Base-by-base conservation (phyloP, 2,329 filamentous ascomycete genomes). In the Ophiostoma sp. region DNA sequence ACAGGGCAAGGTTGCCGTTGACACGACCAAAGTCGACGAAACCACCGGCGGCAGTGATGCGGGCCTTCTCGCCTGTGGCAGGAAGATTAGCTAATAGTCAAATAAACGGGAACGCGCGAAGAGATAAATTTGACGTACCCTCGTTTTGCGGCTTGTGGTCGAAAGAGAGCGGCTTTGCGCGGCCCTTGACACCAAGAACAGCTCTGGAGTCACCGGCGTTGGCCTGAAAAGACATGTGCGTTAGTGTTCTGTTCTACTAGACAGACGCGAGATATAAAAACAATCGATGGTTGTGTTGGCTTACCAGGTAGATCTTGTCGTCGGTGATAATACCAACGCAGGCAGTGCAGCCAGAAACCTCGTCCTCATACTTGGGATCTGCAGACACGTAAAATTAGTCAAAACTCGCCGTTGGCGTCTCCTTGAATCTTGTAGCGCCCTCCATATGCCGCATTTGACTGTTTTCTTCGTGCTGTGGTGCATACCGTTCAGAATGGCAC, bases 61-160 rank as follows among this genome's bases (percentile, higher is more conserved):
- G 88, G 73, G 93, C 93, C 81, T 97, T 98, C 81, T 99, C 95
- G 77, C 88, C 92, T 97, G 74, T 74, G 69, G 27, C 73, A 67
- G 62, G 69, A 27, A 27, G 27, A 42, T 11, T 55, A 55, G 49
- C 18, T 36, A 71, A 74, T 66, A 73, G 70, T 66, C 60, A 12
- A 27, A 5, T 2, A 36, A n/a, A 27, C 9, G 14, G 27, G 18
- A 18, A 38, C 14, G 40, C 16, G 65, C 66, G 55, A 40, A 38
- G 47, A 55, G n/a, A 55, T 41, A 49, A 2, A 18, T 18, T 58
- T 27, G 42, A 69, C 83, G 69, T 77, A 96, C 93, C 92, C 85
- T 99, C 95, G 74, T 98, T 97, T 79, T 97, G 93, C 58, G 95
- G 95, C 82, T 99, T 99, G 84, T 99, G 95, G 78, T 99, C 95